A percentile compares a stretch with the other conserved stretches of the same genome.
Evolutionary conservation across 805 yeast genomes (phyloP).

Genomic region (Myxozyma vanderwaltii): DNA sequence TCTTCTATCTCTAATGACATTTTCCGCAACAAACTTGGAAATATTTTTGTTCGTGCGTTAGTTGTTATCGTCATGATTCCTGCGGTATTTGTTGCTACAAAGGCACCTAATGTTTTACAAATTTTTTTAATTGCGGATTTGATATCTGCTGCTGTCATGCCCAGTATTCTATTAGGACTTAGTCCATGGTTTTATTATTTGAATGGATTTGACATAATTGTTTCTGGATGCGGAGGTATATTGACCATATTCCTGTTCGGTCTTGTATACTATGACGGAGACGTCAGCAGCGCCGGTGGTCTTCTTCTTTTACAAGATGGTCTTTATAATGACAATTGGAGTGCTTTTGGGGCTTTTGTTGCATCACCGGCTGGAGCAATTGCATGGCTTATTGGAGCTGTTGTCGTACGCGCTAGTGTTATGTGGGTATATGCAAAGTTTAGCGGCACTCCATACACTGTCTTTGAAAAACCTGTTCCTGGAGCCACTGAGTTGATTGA

Average conservation of each 20-base stretch:
- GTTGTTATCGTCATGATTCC: slow-evolving; percentile 85
- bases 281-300: slow-evolving; percentile 75
- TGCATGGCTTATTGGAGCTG: slow-evolving; percentile 43
- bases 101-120: slow-evolving; percentile 80
- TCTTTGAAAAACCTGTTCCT: slow-evolving; percentile 15
- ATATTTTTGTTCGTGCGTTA: slow-evolving; percentile 65
- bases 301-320: slow-evolving; percentile 67
- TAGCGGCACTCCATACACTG: slow-evolving; percentile 4
- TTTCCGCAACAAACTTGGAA: slow-evolving; percentile 75
- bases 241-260: slow-evolving; percentile 83
- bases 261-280: slow-evolving; percentile 64
- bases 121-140: slow-evolving; percentile 90
- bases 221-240: slow-evolving; percentile 82
- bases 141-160: slow-evolving; percentile 83
- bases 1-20: slow-evolving; percentile 88
- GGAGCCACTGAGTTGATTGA: slow-evolving; percentile 7
- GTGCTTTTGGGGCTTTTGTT: slow-evolving; percentile 91
- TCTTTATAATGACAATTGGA: slow-evolving; percentile 82
- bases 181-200: slow-evolving; percentile 66
- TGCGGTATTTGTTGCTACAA: slow-evolving; percentile 77
- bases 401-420: slow-evolving; percentile 14
- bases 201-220: slow-evolving; percentile 76
- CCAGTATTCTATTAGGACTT: slow-evolving; percentile 78
- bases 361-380: slow-evolving; percentile 85
- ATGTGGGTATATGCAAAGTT: slow-evolving; percentile 2